phyloP scores from a whole-genome alignment of 148 eudicot genomes.

The Cornus suecica region DNA sequence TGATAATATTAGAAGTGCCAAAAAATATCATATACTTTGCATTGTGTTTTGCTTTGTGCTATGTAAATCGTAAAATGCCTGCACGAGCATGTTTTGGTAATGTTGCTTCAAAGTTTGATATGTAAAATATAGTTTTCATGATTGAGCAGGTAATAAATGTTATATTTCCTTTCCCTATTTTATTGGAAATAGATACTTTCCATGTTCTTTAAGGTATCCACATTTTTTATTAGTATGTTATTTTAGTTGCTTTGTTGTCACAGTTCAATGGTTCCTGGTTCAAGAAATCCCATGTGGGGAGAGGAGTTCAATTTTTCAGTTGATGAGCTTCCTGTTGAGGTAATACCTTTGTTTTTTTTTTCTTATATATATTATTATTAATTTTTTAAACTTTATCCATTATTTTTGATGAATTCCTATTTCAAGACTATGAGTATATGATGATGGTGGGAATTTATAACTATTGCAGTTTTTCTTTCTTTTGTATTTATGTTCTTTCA shows the following conservation, averaged over 20 bases:
- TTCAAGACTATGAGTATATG: too few species aligned
- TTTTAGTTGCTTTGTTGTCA: slow-evolving; percentile 16
- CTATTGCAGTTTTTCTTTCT: background rate
- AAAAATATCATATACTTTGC: too few species aligned
- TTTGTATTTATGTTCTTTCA: background rate
- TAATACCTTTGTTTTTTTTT: slow-evolving; percentile 24
- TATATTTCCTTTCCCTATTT: background rate
- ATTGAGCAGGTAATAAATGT: background rate
- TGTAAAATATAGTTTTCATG: background rate
- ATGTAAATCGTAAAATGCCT: background rate
- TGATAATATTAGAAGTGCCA: too few species aligned
- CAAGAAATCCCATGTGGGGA: slow-evolving; percentile 99
- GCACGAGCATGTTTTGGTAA: background rate
- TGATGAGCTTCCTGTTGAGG: slow-evolving; percentile 85
- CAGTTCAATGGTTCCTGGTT: slow-evolving; percentile 97
- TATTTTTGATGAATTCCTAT: too few species aligned
- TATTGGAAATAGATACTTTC: background rate
- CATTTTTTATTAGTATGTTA: background rate
- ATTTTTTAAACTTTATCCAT: too few species aligned
- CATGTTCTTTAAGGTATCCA: background rate
- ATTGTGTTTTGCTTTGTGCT: background rate
- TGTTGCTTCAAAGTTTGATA: background rate
- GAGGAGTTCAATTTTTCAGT: slow-evolving; percentile 90
- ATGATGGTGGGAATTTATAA: background rate
- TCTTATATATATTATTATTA: background rate